phyloP scores from a whole-genome alignment of 768 basidiomycete genomes.

The Russula ochroleuca region DNA sequence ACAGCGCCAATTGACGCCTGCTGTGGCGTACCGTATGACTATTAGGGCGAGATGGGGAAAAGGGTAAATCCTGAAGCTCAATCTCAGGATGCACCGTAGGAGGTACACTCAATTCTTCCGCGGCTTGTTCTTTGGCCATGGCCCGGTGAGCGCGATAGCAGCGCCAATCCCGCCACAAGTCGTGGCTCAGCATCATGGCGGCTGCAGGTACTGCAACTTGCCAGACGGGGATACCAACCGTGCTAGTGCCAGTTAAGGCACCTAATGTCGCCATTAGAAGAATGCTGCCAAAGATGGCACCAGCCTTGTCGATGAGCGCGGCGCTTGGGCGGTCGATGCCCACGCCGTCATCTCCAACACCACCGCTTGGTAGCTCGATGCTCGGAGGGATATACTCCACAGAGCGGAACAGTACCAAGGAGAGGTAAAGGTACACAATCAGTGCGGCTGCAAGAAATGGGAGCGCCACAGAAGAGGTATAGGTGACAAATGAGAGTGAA shows the following conservation, averaged over 20 bases:
- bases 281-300: slow-evolving; percentile 69
- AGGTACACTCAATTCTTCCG: neutral
- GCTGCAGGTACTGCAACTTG: slow-evolving; percentile 82
- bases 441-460: slow-evolving; percentile 67
- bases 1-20: slow-evolving; percentile 16
- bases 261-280: slow-evolving; percentile 64
- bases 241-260: slow-evolving; percentile 73
- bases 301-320: slow-evolving; percentile 66
- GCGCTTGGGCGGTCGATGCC: slow-evolving; percentile 41
- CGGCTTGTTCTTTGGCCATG: neutral
- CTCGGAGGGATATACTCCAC: slow-evolving; percentile 50
- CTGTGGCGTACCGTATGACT: slow-evolving; percentile 9
- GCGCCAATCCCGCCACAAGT: slow-evolving; percentile 43
- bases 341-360: slow-evolving; percentile 30
- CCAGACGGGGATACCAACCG: slow-evolving; percentile 76
- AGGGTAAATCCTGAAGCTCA: slow-evolving; percentile 10
- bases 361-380: slow-evolving; percentile 40
- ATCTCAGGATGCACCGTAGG: slow-evolving; percentile 2
- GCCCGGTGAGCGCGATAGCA: neutral
- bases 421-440: slow-evolving; percentile 57
- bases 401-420: slow-evolving; percentile 51
- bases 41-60: neutral
- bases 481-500: slow-evolving; percentile 66
- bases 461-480: slow-evolving; percentile 77
- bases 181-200: slow-evolving; percentile 61